Evolutionary conservation across 257 asterid genomes (phyloP).

Genomic region (Hygrophila difformis): DNA sequence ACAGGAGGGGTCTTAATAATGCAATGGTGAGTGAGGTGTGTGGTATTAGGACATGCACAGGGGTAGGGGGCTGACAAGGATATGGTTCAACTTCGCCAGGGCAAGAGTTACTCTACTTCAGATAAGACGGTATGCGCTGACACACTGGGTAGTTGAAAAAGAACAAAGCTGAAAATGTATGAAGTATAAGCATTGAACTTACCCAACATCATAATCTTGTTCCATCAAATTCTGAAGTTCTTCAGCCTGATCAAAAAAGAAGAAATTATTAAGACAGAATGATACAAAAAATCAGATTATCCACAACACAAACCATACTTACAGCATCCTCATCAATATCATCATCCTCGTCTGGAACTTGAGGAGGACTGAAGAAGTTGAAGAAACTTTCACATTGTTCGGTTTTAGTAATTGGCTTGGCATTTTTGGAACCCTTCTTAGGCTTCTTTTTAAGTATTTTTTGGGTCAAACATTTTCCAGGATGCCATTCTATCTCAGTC

Average conservation of each 20-base stretch:
- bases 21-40: too few relatives aligned
- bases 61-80: too few relatives aligned
- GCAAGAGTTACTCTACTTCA: too few relatives aligned
- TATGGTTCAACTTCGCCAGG: too few relatives aligned
- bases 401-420: slow-evolving; percentile 63
- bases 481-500: slow-evolving; percentile 78
- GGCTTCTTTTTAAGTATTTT: slow-evolving; percentile 76
- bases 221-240: slow-evolving; percentile 79
- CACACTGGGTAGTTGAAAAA: too few relatives aligned
- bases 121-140: too few relatives aligned
- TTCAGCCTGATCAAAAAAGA: slow-evolving; percentile 45
- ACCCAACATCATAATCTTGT: slow-evolving; percentile 87
- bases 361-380: slow-evolving; percentile 89
- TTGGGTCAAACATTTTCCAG: slow-evolving; percentile 73
- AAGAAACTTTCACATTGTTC: slow-evolving; percentile 87
- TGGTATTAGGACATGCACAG: too few relatives aligned
- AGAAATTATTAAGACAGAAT: neutral
- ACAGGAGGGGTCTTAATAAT: too few relatives aligned
- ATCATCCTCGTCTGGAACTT: slow-evolving; percentile 72
- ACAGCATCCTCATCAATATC: slow-evolving; percentile 85
- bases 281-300: neutral
- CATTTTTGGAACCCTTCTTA: slow-evolving; percentile 74
- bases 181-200: too few relatives aligned
- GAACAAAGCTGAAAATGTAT: too few relatives aligned
- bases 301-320: slow-evolving; percentile 18